A percentile compares a stretch with the other conserved stretches of the same genome.
phyloP scores from a whole-genome alignment of 2,329 filamentous ascomycete species.

The Delphinella strobiligena region DNA sequence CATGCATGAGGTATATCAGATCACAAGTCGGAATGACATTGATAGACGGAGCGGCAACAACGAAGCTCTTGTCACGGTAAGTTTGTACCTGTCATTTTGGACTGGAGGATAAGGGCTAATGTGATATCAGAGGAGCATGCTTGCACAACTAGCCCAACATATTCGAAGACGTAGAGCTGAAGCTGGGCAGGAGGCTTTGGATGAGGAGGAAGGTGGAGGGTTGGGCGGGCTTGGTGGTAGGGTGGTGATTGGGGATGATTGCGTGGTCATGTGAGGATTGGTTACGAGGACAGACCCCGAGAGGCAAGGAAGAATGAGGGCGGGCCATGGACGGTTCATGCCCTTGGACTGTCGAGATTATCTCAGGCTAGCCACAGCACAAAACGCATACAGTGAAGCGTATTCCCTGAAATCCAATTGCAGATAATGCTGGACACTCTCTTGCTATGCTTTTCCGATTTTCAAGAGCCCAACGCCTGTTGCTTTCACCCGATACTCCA shows the following conservation, averaged over 20 bases:
- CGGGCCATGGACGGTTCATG: too few species aligned
- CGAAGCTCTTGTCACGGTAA: slow-evolving; percentile 43
- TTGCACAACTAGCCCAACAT: slow-evolving; percentile 14
- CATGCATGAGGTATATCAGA: slow-evolving; percentile 48
- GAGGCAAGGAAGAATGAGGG: too few species aligned
- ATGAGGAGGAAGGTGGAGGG: slow-evolving; percentile 6
- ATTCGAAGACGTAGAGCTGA: slow-evolving; percentile 11
- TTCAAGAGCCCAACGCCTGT: too few species aligned
- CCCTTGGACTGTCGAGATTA: too few species aligned
- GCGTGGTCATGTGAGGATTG: slow-evolving; percentile 10
- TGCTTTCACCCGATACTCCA: too few species aligned
- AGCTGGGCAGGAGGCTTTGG: slow-evolving; percentile 7
- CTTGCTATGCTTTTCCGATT: too few species aligned
- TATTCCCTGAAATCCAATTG: too few species aligned
- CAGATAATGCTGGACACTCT: too few species aligned
- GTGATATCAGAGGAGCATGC: slow-evolving; percentile 15
- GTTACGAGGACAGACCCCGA: too few species aligned
- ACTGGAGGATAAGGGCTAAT: slow-evolving; percentile 6
- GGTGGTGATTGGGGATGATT: slow-evolving; percentile 16
- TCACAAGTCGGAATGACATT: slow-evolving; percentile 50
- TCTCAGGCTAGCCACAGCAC: too few species aligned
- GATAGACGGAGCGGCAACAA: slow-evolving; percentile 45
- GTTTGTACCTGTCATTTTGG: slow-evolving; percentile 6
- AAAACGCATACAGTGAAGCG: too few species aligned
- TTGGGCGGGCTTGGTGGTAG: slow-evolving; percentile 7